Evolutionary conservation across 1,284 basidiomycete species (phyloP).

Genomic region (Entoloma clypeatum): DNA sequence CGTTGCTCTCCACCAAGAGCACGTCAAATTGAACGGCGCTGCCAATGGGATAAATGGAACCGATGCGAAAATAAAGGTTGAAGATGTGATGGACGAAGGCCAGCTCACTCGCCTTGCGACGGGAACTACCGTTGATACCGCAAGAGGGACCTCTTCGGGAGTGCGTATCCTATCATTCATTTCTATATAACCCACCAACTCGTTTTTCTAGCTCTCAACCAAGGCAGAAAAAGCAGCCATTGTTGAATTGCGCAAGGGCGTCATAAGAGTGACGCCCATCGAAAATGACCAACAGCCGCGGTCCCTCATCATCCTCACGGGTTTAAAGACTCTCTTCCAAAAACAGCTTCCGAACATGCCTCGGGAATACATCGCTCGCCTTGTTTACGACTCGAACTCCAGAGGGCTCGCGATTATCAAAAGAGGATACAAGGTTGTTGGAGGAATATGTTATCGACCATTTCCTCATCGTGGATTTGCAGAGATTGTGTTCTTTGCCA

Average conservation of each 20-base stretch:
- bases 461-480: constrained; percentile 95
- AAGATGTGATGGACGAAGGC: constrained; percentile 74
- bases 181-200: constrained; percentile 5
- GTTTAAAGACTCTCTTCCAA: constrained; percentile 95
- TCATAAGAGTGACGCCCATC: constrained; percentile 86
- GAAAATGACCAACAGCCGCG: constrained; percentile 79
- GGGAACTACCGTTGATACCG: constrained; percentile 76
- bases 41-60: constrained; percentile 44
- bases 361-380: constrained; percentile 94
- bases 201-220: constrained; percentile 39
- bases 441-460: constrained; percentile 96
- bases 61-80: constrained; percentile 61
- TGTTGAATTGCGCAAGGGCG: constrained; percentile 76
- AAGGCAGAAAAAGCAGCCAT: constrained; percentile 77
- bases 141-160: constrained; percentile 42
- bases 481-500: constrained; percentile 99
- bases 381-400: constrained; percentile 93
- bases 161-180: constrained; percentile 33
- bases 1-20: constrained; percentile 32
- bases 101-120: constrained; percentile 71
- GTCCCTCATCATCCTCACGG: constrained; percentile 84
- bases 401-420: constrained; percentile 94
- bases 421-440: constrained; percentile 92
- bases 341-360: constrained; percentile 99
- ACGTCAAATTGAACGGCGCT: constrained; percentile 44